Base-by-base conservation (phyloP, 805 yeast species). In the Metschnikowia baotianmanensis region DNA sequence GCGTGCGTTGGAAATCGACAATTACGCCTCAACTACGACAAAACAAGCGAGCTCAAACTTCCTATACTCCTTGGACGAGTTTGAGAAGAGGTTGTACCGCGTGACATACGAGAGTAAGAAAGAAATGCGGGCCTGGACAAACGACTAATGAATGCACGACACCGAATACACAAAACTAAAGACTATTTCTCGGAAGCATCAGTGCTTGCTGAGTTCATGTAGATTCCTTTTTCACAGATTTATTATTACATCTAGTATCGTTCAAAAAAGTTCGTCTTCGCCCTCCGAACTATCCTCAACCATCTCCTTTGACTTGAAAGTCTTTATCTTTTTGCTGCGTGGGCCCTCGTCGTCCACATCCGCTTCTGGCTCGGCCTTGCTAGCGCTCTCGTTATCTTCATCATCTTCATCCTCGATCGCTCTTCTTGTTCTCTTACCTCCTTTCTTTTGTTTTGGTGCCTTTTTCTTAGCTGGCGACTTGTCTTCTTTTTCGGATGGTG, bases 1-100 rank as follows among this genome's bases (percentile, higher is more conserved):
- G 33, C 68, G 98, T 30, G 76, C 89, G 0, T 76, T 80, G 40
- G 83, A 77, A 56, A 79, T 90, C 21, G 82, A 82, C 57, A 90
- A 83, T 56, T 77, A 72, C 51, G 88, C 95, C 11, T 67, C 68
- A 34, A 78, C 77, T 42, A 63, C 76, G 20, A 62, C 67, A 43
- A 70, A 76, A 58, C 76, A 73, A 49, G 65, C 76, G 44, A 64
- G 67, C 43, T 62, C 62, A 46, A 65, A 72, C 40, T 85, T 89
- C 51, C 52, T 86, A 32, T 68, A 75, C 43, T 78, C 82, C 4
- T 64, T 89, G 46, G 97, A 89, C 56, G 87, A 82, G 53, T 82
- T 78, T 57, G 97, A 89, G 54, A 82, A 77, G 58, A 62, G 60
- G 24, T 53, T 85, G 17, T 83, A 75, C 59, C 76, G 69, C 42